Evolutionary conservation across 2,329 filamentous ascomycete genomes (phyloP), one percentile per base, ranked within the genome.

Genomic region (Dactylellina parvicollis): DNA sequence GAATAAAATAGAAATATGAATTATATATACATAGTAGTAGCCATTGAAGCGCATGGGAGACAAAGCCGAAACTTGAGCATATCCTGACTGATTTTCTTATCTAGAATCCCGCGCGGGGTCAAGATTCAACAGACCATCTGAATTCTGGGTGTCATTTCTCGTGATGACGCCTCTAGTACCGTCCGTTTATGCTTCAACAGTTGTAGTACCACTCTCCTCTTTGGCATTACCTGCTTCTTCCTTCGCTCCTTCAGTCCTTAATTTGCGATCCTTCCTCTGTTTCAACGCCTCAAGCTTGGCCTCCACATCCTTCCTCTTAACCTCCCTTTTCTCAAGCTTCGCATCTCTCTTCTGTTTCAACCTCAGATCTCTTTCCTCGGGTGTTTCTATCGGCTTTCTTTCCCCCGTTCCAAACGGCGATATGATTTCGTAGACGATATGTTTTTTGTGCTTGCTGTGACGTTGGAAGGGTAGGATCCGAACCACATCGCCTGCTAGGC

Each of bases 371-470:
- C 86, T 83, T 80, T 92, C 87, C 56, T 88, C 86, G 47, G 87
- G 80, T 0, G 84, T 87, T 24, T 89, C 89, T 9, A 95, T 84
- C 0, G 87, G 84, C 3, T 89, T 88, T 4, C 91, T 84, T 62
- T 86, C 84, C 26, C 87, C 84, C 59, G 83, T 82, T 16, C 90
- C 89, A 70, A 86, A 87, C 1, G 90, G 91, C 2, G 90, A 88
- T 74, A 94, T 86, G 76, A 95, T 92, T 74, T 86, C 83, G 75
- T 89, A 88, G 26, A 95, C 88, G 34, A 93, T 88, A 78, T 94
- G 90, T 24, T 87, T 86, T 77, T 93, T 91, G 75, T 84, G 82
- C 75, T 87, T 87, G 40, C 86, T 88, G 4, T 86, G 86, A 57
- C 87, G 86, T 85, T 85, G 88, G 65, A 88, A 88, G 3, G 87